Evolutionary conservation across 192 early-diverging fungal genomes (phyloP), one percentile per base, ranked within the genome.

Genomic region (Backusella circina): DNA sequence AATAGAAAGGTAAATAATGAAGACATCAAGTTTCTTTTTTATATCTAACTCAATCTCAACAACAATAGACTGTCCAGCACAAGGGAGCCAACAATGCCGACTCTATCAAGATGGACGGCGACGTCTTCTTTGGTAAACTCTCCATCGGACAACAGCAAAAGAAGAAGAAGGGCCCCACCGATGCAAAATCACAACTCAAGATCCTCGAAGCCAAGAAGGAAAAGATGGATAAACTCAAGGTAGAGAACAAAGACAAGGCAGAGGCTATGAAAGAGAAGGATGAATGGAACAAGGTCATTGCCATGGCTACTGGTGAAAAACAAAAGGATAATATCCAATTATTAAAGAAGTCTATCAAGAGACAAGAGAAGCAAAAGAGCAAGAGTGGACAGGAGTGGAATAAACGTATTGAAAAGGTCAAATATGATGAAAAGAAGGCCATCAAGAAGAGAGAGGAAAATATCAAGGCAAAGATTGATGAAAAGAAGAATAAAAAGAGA

Each of bases 281-380:
- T 61, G 88, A 88, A 21, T 99, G 97, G 97, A 83, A 82, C 72
- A 95, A 94, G 84, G 90, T 92, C 5, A 65, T 93, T 67, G 87
- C 90, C 67, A 86, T 91, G 80, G 96, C 96, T 2, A 84, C 88
- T 74, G 97, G 97, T 74, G 93, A 95, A 78, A 96, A 95, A 84
- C 88, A 97, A 71, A 95, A 95, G 84, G 97, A 99, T 79, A 93
- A 99, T 61, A 78, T 90, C 70, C 94, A 91, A 79, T 82, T 97
- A 44, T 86, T 99, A 38, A 95, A 97, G 83, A 97, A 96, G 84
- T 93, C 93, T 0, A 88, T 99, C 50, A 96, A 95, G 81, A 90
- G 93, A 57, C 87, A 92, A 72, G 90, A 94, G 72, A 86, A 93
- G 75, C 75, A 84, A 68, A 99, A 99, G 90, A 83, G 80, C 79